Evolutionary conservation across 805 yeast genomes (phyloP), one percentile per base, ranked within the genome.

Genomic region (Saturnispora dispora): DNA sequence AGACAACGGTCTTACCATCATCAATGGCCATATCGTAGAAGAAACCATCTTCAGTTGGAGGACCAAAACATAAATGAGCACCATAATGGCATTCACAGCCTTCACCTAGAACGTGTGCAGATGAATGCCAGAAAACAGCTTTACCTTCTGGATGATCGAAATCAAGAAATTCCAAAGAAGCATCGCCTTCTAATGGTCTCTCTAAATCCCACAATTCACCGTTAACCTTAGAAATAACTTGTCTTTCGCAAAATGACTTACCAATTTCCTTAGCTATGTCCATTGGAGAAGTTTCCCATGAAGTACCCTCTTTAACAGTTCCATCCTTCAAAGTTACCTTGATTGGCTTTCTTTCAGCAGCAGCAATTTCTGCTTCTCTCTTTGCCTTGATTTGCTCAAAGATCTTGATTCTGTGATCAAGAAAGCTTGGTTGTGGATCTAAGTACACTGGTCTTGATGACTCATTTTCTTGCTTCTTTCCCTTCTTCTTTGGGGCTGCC

Each of bases 21-120:
- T 81, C 82, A 63, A 89, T 81, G 52, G 95, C 76, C 85, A 93
- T 89, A 68, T 93, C 99, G 70, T 93, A 93, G 74, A 91, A 93
- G 73, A 93, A 93, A 45, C 99, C 99, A 57, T 91, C 98, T 51
- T 84, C 88, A 54, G 96, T 91, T 68, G 99, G 99, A 32, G 99
- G 99, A 59, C 99, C 99, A 57, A 82, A 74, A 68, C 88, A 82
- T 58, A 93, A 81, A 68, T 91, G 96, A 58, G 96, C 95, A 59
- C 97, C 98, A 67, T 84, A 75, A 69, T 88, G 93, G 69, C 96
- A 85, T 73, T 93, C 99, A 74, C 96, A 86, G 46, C 97, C 91
- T 74, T 93, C 99, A 71, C 99, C 99, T 61, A 93, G 74, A 51
- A 93, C 91, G 71, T 93, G 99, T 49, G 99, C 99, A 58, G 96